Evolutionary conservation across 2,329 filamentous ascomycete species (phyloP), one percentile per base, ranked within the genome.

Genomic region (Fusarium sp.): DNA sequence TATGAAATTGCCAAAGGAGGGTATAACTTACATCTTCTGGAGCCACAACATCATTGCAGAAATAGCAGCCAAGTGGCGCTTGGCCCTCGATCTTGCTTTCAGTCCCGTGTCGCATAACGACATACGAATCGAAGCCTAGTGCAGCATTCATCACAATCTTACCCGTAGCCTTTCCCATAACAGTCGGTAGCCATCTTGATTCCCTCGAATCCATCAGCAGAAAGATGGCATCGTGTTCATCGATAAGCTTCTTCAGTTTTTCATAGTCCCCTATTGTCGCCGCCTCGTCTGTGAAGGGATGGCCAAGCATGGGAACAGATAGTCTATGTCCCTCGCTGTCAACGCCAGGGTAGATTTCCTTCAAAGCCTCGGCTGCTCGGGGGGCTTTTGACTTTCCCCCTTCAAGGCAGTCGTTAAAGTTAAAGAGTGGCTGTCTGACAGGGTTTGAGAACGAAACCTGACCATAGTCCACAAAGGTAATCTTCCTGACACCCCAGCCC

Each of bases 61-160:
- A 99, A 75, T 99, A 99, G 77, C 95, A 99, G 9, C 95, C 95
- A 23, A 98, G 81, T 23, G 91, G 87, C 47, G 86, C 80, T 49
- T 86, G 80, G n/a, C 78, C 82, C 10, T 84, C 80, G 46, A 81
- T 78, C 37, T 77, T 74, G 4, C 81, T 80, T 66, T 86, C 84
- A 6, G 92, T 82, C 2, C 95, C 95, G 75, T 99, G 95, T 53
- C 95, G 87, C 95, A 99, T 98, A 32, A 97, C 93, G 3, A 99
- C 93, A 70, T 92, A 99, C 0, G 93, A 95, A 76, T 99, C 95
- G 71, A 99, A 99, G 0, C 95, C 95, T 4, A 99, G 83, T 2
- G 95, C 95, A 8, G 94, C 93, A 74, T 98, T 99, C 84, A 99
- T 89, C 21, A 99, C 94, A 62, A 98, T 92, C 78, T 99, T 99